Evolutionary conservation across 129 eudicot genomes (phyloP), one percentile per base, ranked within the genome.

Genomic region (Saussurea involucrata): DNA sequence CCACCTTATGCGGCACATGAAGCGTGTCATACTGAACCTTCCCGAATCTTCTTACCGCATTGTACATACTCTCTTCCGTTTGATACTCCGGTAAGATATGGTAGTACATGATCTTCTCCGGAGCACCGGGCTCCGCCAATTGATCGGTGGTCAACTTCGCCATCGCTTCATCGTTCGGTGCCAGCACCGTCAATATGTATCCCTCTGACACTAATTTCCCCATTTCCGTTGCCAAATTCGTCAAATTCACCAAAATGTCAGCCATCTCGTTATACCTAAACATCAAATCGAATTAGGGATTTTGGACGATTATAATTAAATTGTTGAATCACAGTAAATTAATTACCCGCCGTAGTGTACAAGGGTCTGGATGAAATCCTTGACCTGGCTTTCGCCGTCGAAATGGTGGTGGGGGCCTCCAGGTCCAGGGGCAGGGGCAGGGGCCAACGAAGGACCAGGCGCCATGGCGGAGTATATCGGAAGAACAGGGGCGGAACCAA

Each of bases 111-210:
- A 93, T 90, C 74, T 83, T 88, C 80, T 93, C 98, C 58, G 96
- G 95, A 2, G 98, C 96, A 11, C 98, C 95, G 0, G 96, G 95
- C 44, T 93, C 98, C 7, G 90, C 86, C 72, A 93, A 53, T 63
- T 93, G 98, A 70, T 93, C 97, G 13, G 95, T 86, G 11, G 97
- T 80, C 64, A 93, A 49, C 74, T 89, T 87, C 6, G 95, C 95
- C 98, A 93, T 93, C 13, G 98, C 98, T 73, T 93, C 98, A 33
- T 93, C 98, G 68, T 93, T 93, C 0, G 98, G 98, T 0, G 98
- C 97, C n/a, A 93, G 73, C 20, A 93, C 92, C 12, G 98, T 93
- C 34, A 93, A 33, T 0, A 87, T 90, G 60, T 93, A 93, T 12
- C 98, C 98, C 64, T 93, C 95, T 1, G 97, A 90, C 0, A 93